These are phyloP conservation scores for Samsoniella hepiali DNA, from an alignment of 2,329 filamentous ascomycete species.

Conservation along the genomic window DNA sequence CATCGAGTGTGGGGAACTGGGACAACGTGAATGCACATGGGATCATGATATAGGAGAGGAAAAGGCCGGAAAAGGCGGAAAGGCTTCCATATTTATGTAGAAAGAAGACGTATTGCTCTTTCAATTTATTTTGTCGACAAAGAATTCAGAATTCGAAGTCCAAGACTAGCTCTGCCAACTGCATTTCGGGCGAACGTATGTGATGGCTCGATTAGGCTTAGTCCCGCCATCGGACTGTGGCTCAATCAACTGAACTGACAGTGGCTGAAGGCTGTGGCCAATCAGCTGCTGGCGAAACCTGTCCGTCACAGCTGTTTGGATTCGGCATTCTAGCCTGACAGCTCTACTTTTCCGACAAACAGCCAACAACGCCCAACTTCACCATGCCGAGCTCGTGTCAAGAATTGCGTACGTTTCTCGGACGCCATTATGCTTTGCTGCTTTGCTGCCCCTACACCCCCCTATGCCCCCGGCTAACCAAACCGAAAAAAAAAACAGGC, in stretches of 20 bases:
- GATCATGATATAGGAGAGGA: no score
- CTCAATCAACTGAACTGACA: background rate
- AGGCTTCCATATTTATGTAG: no score
- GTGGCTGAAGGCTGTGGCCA: background rate
- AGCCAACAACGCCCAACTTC: slow-evolving; percentile 22
- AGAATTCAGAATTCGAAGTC: no score
- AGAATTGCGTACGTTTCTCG: slow-evolving; percentile 74
- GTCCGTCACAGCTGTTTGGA: background rate
- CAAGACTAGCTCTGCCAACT: no score
- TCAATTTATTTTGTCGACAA: no score
- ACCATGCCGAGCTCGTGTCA: slow-evolving; percentile 93
- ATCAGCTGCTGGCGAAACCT: slow-evolving; percentile 4
- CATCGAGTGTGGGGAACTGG: no score
- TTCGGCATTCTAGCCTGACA: background rate
- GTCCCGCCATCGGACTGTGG: background rate
- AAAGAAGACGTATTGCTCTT: no score
- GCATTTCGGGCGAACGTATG: background rate
- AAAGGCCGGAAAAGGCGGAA: no score
- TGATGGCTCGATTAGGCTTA: background rate
- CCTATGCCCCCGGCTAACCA: background rate
- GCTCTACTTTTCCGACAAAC: background rate
- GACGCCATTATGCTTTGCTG: background rate
- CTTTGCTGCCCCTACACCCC: background rate
- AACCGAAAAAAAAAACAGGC: slow-evolving; percentile 50
- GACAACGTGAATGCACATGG: no score